These are phyloP conservation scores for Diversispora eburnea DNA, from an alignment of 192 early-diverging fungal genomes.

Conservation along the genomic window DNA sequence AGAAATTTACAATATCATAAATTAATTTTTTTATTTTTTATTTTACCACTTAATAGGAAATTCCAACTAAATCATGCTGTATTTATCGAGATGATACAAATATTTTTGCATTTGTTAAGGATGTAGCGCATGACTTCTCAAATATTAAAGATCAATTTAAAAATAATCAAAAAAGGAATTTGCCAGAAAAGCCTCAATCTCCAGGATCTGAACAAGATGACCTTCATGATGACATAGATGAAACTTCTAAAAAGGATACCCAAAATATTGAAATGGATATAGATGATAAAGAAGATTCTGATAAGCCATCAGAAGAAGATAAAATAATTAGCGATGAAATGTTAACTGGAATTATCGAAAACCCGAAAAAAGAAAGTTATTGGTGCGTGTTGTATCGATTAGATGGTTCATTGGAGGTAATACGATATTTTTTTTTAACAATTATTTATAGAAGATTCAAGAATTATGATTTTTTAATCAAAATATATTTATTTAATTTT, in stretches of 20 bases:
- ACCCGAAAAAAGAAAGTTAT: slow-evolving; percentile 39
- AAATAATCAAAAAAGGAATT: slow-evolving; percentile 32
- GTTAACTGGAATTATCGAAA: slow-evolving; percentile 39
- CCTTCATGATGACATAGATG: neutral
- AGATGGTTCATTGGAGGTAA: slow-evolving; percentile 65
- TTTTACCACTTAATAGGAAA: slow-evolving; percentile 28
- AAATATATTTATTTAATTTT: neutral
- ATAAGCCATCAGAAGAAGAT: slow-evolving; percentile 18
- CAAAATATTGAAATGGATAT: slow-evolving; percentile 19
- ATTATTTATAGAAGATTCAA: neutral
- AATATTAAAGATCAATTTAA: slow-evolving; percentile 4
- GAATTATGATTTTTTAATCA: neutral
- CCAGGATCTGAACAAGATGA: neutral
- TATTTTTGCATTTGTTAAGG: slow-evolving; percentile 32
- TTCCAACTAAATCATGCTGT: slow-evolving; percentile 36
- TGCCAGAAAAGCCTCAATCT: neutral
- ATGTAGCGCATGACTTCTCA: slow-evolving; percentile 6
- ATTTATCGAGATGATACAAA: slow-evolving; percentile 51
- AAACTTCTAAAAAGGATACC: neutral
- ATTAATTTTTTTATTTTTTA: neutral
- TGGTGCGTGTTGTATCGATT: slow-evolving; percentile 67
- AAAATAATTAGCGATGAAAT: slow-evolving; percentile 43
- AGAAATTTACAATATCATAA: neutral
- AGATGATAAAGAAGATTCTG: slow-evolving; percentile 27
- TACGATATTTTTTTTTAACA: neutral